A percentile compares a stretch with the other conserved stretches of the same genome.
Evolutionary conservation across 345 rosid genomes (phyloP).

Genomic region (Chamaenerion angustifolium): DNA sequence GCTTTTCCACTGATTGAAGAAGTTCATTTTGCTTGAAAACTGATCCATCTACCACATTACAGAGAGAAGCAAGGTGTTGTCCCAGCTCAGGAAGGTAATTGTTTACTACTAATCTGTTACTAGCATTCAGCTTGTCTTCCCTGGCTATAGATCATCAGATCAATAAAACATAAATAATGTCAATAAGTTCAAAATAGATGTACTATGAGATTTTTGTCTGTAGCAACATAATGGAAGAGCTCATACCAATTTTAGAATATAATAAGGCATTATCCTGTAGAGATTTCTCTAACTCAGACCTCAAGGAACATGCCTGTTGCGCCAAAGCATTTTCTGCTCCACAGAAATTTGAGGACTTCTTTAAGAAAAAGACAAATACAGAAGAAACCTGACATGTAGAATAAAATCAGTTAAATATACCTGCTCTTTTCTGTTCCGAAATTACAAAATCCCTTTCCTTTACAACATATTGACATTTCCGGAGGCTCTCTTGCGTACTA

Average conservation of each 20-base stretch:
- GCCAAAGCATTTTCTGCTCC: slow-evolving; percentile 64
- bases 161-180: not conserved
- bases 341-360: slow-evolving; percentile 8
- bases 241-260: slow-evolving; percentile 75
- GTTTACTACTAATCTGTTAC: slow-evolving; percentile 56
- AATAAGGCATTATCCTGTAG: slow-evolving; percentile 61
- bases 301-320: slow-evolving; percentile 64
- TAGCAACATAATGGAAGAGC: not conserved
- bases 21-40: slow-evolving; percentile 60
- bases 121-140: slow-evolving; percentile 67
- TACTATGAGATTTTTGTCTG: too few relatives aligned
- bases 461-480: slow-evolving; percentile 57
- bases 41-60: slow-evolving; percentile 46
- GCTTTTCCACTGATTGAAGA: slow-evolving; percentile 52
- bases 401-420: slow-evolving; percentile 14
- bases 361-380: slow-evolving; percentile 1
- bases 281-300: slow-evolving; percentile 73
- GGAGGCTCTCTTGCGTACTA: slow-evolving; percentile 57
- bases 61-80: slow-evolving; percentile 49
- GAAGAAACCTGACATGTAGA: not conserved
- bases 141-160: slow-evolving; percentile 40
- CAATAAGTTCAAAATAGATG: too few relatives aligned
- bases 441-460: slow-evolving; percentile 81
- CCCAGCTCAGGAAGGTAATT: slow-evolving; percentile 53
- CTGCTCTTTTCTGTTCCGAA: slow-evolving; percentile 84